These are phyloP conservation scores for Ajuga chamaepitys DNA, from an alignment of 257 asterid species.

Conservation along the genomic window DNA sequence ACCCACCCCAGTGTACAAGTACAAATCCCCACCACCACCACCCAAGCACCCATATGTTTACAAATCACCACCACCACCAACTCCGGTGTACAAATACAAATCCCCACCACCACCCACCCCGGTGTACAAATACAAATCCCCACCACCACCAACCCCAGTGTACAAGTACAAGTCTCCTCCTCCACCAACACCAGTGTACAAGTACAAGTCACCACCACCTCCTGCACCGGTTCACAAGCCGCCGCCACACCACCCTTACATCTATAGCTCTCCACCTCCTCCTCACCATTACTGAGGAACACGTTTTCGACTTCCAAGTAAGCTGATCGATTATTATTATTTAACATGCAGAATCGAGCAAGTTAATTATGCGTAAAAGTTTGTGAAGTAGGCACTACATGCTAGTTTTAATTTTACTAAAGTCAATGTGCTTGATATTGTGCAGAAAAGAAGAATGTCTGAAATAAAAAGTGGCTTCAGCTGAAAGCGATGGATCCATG, in stretches of 20 bases:
- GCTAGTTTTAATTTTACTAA: neutral
- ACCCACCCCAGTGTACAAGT: too few relatives aligned
- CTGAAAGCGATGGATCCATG: constrained; percentile 32
- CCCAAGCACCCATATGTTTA: neutral
- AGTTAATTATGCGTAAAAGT: neutral
- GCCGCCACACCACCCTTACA: constrained; percentile 4
- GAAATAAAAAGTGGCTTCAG: constrained; percentile 7
- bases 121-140: neutral
- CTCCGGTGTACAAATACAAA: neutral
- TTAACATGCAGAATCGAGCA: neutral
- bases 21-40: too few relatives aligned
- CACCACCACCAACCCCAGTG: neutral
- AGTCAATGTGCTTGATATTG: neutral
- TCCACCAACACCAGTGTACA: neutral
- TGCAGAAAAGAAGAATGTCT: constrained; percentile 22
- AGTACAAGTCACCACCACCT: neutral
- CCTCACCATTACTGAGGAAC: constrained; percentile 20
- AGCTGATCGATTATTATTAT: too few relatives aligned
- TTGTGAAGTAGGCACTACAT: neutral
- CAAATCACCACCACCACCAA: constrained; percentile 16
- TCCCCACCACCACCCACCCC: neutral
- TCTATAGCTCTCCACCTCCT: constrained; percentile 26
- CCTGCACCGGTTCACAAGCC: constrained; percentile 16
- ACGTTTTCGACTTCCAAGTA: constrained; percentile 4
- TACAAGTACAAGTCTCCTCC: neutral